Evolutionary conservation across 139 green algal species (phyloP).

Genomic region (Chlamydomonas schloesseri): DNA sequence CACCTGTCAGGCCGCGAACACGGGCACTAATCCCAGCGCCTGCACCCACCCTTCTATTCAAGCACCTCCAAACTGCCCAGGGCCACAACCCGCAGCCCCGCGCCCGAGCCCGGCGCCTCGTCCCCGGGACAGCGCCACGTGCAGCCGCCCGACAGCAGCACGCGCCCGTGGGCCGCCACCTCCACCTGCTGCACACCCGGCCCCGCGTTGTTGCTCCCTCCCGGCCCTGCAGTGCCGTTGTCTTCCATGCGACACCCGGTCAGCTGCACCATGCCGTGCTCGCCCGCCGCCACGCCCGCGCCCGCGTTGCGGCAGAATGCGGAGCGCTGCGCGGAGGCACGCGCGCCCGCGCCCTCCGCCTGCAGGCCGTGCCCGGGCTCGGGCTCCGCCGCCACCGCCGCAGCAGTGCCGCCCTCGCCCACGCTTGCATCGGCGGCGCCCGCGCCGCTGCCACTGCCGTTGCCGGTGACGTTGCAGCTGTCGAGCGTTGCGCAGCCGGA

Average conservation of each 20-base stretch:
- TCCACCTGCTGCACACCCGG: conserved; percentile 17
- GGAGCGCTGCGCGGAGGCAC: background rate
- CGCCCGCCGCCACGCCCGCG: background rate
- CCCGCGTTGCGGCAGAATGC: background rate
- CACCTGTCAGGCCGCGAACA: too few species aligned
- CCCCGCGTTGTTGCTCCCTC: too few species aligned
- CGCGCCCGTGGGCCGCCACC: conserved; percentile 5
- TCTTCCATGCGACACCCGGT: background rate
- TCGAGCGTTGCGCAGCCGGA: conserved; percentile 23
- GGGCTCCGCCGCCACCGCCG: too few species aligned
- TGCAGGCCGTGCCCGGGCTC: background rate
- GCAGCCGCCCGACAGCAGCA: background rate
- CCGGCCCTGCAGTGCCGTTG: background rate
- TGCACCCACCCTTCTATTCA: background rate
- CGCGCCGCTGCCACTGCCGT: background rate
- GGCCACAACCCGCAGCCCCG: background rate
- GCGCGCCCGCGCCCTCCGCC: background rate
- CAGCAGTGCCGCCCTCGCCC: background rate
- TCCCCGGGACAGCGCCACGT: background rate
- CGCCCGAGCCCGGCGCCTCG: background rate
- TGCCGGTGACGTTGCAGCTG: background rate
- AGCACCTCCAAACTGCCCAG: background rate
- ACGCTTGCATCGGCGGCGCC: too few species aligned
- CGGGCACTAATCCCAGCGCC: too few species aligned
- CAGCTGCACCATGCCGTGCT: conserved; percentile 5